phyloP scores from a whole-genome alignment of 306 rosid genomes.

The Luffa aegyptiaca region DNA sequence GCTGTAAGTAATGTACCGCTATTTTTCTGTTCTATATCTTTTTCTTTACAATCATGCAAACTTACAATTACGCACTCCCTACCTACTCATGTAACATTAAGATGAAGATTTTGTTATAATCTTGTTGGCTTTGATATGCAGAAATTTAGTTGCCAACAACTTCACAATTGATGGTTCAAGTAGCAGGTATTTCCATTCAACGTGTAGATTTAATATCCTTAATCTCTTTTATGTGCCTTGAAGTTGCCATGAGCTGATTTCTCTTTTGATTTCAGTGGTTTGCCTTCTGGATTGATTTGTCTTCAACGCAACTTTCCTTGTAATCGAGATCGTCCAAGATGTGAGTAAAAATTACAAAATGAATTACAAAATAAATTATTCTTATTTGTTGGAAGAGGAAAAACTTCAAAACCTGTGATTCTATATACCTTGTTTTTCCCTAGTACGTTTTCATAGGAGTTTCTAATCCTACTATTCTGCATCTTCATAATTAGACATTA shows the following conservation, averaged over 20 bases:
- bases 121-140: constrained; percentile 26
- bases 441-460: background rate
- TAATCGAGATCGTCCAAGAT: constrained; percentile 33
- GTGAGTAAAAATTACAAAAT: constrained; percentile 34
- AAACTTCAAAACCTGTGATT: background rate
- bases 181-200: constrained; percentile 38
- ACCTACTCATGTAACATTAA: background rate
- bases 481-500: background rate
- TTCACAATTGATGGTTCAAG: constrained; percentile 34
- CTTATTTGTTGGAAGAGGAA: constrained; percentile 8
- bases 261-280: constrained; percentile 33
- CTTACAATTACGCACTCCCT: background rate
- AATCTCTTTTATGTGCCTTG: background rate
- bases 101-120: constrained; percentile 15
- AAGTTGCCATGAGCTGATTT: background rate
- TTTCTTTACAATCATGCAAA: background rate
- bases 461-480: background rate
- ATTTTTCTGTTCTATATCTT: background rate
- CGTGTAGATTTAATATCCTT: background rate
- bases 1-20: constrained; percentile 31
- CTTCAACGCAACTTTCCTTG: constrained; percentile 66
- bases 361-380: background rate
- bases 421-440: background rate
- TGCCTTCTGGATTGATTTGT: constrained; percentile 59
- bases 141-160: constrained; percentile 74